Base-by-base conservation (phyloP, 495 filamentous ascomycete species). In the Penicillium lagena region DNA sequence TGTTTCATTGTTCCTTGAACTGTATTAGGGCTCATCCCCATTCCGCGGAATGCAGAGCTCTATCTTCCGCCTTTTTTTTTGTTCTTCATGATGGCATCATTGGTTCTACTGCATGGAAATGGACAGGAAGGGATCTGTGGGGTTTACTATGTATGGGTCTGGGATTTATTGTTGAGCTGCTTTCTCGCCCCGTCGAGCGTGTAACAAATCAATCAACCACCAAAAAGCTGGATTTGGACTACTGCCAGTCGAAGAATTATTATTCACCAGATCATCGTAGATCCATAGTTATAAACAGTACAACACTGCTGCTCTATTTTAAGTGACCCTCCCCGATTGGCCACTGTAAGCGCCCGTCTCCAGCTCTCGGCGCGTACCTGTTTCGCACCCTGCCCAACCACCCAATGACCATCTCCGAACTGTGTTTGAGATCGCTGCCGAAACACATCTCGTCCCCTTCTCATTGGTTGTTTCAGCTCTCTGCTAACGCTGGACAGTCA, bases 281-380 rank as follows among this genome's bases (percentile, higher is more conserved):
- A 34, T 34, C 32, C 5, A 9, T 34, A 34, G 32, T 11, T 11
- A 34, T 7, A 34, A 12, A 34, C 32, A 34, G 10, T 34, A 34
- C 9, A 34, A 6, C 22, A 22, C 22, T 6, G 22, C 22, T 34
- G 2, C 31, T 32, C 39, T 43, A 48, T 42, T 48, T 48, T 40
- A 43, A 11, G 12, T 34, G 42, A 12, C 5, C 7, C 32, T 12
- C 9, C 7, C n/a, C 22, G 22, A 43, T 45, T 40, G 40, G 42
- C 30, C 15, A 12, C 6, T 37, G 29, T 44, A 51, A 49, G 51
- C 54, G 54, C 58, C 49, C 58, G 36, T 29, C 39, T 49, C 15
- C 29, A 36, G 29, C 39, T 49, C 15, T 17, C 57, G 47, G 61
- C 63, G 61, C 52, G 52, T 63, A 63, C 22, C 22, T 22, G 22